These are phyloP conservation scores for Lactarius tabidus DNA, from an alignment of 768 basidiomycete genomes.

Conservation along the genomic window DNA sequence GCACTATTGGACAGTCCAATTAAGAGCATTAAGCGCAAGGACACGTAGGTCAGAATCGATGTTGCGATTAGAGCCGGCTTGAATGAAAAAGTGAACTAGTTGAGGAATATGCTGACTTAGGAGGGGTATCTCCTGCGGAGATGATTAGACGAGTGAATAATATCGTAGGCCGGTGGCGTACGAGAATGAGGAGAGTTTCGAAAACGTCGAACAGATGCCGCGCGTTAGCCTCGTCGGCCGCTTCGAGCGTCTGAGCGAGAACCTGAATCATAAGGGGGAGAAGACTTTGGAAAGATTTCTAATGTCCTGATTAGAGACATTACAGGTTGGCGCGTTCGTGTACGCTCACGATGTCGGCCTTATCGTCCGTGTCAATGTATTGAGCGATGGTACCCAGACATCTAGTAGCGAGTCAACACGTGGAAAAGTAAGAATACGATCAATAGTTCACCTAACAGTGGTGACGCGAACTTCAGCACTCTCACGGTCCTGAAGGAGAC, in stretches of 20 bases:
- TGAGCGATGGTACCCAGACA: slow-evolving; percentile 91
- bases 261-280: slow-evolving; percentile 88
- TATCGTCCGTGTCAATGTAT: slow-evolving; percentile 86
- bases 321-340: background rate
- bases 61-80: slow-evolving; percentile 70
- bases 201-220: slow-evolving; percentile 93
- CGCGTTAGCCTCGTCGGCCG: slow-evolving; percentile 74
- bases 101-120: slow-evolving; percentile 85
- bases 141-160: background rate
- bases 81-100: slow-evolving; percentile 83
- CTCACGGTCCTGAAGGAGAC: slow-evolving; percentile 73
- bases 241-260: slow-evolving; percentile 76
- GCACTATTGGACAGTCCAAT: slow-evolving; percentile 96
- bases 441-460: slow-evolving; percentile 60
- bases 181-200: slow-evolving; percentile 91
- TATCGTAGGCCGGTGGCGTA: slow-evolving; percentile 34
- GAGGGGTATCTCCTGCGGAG: slow-evolving; percentile 81
- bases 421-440: background rate
- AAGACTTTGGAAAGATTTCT: slow-evolving; percentile 85
- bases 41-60: slow-evolving; percentile 80
- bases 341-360: slow-evolving; percentile 70
- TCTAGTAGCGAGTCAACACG: slow-evolving; percentile 34
- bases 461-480: slow-evolving; percentile 88
- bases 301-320: slow-evolving; percentile 7
- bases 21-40: slow-evolving; percentile 87